Evolutionary conservation across 345 rosid species (phyloP).

Genomic region (Orychophragmus violaceus): DNA sequence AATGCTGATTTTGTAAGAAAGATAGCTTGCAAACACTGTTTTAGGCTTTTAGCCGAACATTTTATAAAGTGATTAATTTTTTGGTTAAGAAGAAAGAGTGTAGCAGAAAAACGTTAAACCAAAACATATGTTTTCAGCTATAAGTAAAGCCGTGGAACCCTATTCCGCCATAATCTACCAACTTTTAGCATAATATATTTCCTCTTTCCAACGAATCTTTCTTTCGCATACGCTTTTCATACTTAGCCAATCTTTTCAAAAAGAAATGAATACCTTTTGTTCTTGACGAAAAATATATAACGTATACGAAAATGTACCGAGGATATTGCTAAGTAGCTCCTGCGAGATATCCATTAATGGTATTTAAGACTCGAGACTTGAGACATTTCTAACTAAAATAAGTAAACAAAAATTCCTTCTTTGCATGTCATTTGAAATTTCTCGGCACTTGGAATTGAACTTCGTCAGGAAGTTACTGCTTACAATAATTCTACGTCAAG

Average conservation of each 20-base stretch:
- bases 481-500: background rate
- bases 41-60: background rate
- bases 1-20: background rate
- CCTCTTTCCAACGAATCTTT: background rate
- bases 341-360: background rate
- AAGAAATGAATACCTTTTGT: too few relatives aligned
- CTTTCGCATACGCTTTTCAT: background rate
- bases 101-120: too few relatives aligned
- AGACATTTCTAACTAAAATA: background rate
- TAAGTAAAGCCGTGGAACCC: background rate
- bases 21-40: background rate
- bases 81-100: too few relatives aligned
- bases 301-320: background rate
- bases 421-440: conserved; percentile 4
- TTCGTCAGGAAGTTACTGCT: background rate
- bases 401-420: background rate
- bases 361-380: conserved; percentile 10
- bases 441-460: background rate
- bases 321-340: background rate
- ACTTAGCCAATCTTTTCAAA: background rate
- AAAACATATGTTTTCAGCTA: conserved; percentile 13
- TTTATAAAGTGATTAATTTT: background rate
- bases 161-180: conserved; percentile 22
- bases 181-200: background rate
- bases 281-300: background rate